Conservation (phyloP, 1,139 yeast genomes). For the Entelexis paramagnoliae region DNA sequence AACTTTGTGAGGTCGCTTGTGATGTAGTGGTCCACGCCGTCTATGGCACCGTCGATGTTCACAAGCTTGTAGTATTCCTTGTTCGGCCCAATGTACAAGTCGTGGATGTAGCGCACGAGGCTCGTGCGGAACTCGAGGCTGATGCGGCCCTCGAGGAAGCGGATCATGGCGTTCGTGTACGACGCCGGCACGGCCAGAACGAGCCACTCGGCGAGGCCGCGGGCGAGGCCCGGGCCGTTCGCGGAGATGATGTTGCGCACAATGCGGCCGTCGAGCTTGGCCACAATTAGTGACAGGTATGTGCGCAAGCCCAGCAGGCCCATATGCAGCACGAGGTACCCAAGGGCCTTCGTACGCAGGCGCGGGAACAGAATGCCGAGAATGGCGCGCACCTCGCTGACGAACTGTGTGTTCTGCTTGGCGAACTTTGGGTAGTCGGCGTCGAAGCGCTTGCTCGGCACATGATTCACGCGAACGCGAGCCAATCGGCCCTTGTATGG, state of each 20-base stretch:
- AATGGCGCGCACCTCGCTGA: constrained; percentile 63
- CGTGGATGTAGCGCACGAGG: constrained; percentile 78
- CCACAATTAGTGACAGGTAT: constrained; percentile 75
- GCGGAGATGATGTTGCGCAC: constrained; percentile 84
- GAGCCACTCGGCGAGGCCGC: constrained; percentile 79
- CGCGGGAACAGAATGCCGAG: constrained; percentile 78
- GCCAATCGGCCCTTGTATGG: constrained; percentile 35
- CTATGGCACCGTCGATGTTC: constrained; percentile 36
- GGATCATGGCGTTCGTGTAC: constrained; percentile 84
- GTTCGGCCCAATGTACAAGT: constrained; percentile 69
- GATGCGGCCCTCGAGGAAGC: constrained; percentile 64
- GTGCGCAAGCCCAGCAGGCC: constrained; percentile 71
- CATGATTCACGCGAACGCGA: constrained; percentile 48
- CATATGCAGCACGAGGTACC: constrained; percentile 59
- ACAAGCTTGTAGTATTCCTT: constrained; percentile 70
- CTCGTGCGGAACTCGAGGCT: constrained; percentile 79
- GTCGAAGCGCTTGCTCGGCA: constrained; percentile 52
- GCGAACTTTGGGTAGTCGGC: constrained; percentile 58
- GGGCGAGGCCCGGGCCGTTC: constrained; percentile 59
- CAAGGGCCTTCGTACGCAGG: constrained; percentile 55
- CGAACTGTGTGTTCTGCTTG: constrained; percentile 39
- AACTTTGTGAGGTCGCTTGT: constrained; percentile 78
- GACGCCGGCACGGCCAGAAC: constrained; percentile 88
- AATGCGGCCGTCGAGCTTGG: constrained; percentile 84
- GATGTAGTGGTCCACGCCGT: constrained; percentile 60